A percentile compares a stretch with the other conserved stretches of the same genome.
Evolutionary conservation across 148 eudicot genomes (phyloP).

Genomic region (Chenopodium album): DNA sequence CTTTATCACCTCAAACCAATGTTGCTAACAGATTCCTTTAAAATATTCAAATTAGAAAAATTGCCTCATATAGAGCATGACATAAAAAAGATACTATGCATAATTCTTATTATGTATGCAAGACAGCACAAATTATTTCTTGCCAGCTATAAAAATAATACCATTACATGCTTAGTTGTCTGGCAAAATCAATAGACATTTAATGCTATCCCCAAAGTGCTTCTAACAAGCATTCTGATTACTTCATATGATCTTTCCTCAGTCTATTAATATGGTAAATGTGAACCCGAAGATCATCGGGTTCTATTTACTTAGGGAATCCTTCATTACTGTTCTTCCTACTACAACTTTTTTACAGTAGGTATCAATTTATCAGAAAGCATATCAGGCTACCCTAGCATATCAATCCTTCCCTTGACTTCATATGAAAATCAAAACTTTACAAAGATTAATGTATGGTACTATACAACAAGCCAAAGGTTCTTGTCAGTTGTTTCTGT

Average conservation of each 20-base stretch:
- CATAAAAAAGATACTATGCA: background rate
- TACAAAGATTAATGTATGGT: background rate
- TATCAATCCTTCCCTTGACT: background rate
- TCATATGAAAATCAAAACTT: background rate
- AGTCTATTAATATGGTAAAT: background rate
- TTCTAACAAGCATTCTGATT: background rate
- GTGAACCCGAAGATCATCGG: background rate
- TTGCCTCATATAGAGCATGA: background rate
- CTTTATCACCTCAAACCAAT: background rate
- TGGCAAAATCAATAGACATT: background rate
- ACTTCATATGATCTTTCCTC: background rate
- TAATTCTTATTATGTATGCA: background rate
- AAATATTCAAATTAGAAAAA: background rate
- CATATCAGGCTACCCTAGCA: background rate
- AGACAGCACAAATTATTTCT: background rate
- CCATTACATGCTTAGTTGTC: background rate
- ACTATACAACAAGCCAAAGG: background rate
- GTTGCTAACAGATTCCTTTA: background rate
- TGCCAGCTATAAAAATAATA: background rate
- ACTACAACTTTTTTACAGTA: background rate
- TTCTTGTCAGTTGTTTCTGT: background rate
- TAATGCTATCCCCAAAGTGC: background rate
- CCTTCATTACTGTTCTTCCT: background rate
- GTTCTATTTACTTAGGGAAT: background rate
- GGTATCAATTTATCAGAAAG: background rate